A percentile compares a stretch with the other conserved stretches of the same genome.
Evolutionary conservation across 371 early-diverging fungal genomes (phyloP).

Genomic region (Mortierella sp.): DNA sequence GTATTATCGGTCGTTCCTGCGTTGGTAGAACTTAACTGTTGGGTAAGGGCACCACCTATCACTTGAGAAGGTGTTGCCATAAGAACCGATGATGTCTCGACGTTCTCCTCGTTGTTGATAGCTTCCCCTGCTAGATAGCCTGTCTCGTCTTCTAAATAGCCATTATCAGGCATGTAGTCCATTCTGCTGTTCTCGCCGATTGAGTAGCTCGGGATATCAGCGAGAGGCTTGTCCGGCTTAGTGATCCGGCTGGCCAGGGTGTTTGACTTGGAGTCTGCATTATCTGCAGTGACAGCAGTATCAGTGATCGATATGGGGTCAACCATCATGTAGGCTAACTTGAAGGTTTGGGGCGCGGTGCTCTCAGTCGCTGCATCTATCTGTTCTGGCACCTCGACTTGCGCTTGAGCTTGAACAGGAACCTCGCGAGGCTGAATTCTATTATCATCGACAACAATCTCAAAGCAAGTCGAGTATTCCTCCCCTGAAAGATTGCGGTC

Average conservation of each 20-base stretch:
- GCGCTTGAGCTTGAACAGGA: neutral
- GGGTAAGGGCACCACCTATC: slow-evolving; percentile 12
- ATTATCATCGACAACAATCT: slow-evolving; percentile 32
- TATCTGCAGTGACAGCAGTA: neutral
- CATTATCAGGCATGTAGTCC: neutral
- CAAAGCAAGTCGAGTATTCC: slow-evolving; percentile 60
- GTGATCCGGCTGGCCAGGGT: slow-evolving; percentile 14
- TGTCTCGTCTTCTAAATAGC: slow-evolving; percentile 14
- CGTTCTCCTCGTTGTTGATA: slow-evolving; percentile 20
- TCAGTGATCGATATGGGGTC: neutral
- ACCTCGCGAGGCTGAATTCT: slow-evolving; percentile 1
- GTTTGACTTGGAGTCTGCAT: too few species aligned
- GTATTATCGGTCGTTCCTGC: neutral
- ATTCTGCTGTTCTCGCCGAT: slow-evolving; percentile 3
- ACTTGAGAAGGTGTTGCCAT: slow-evolving; percentile 24
- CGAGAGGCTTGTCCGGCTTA: slow-evolving; percentile 27
- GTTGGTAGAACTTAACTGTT: neutral
- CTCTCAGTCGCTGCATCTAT: neutral
- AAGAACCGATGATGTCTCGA: slow-evolving; percentile 17
- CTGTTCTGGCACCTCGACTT: neutral
- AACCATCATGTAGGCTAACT: slow-evolving; percentile 19
- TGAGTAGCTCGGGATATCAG: slow-evolving; percentile 12
- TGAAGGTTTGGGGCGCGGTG: neutral
- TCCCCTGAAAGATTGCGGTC: slow-evolving; percentile 54
- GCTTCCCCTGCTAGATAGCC: slow-evolving; percentile 32